Evolutionary conservation across 2,329 filamentous ascomycete species (phyloP), one percentile per base, ranked within the genome.

Genomic region (Fusarium nematophilum): DNA sequence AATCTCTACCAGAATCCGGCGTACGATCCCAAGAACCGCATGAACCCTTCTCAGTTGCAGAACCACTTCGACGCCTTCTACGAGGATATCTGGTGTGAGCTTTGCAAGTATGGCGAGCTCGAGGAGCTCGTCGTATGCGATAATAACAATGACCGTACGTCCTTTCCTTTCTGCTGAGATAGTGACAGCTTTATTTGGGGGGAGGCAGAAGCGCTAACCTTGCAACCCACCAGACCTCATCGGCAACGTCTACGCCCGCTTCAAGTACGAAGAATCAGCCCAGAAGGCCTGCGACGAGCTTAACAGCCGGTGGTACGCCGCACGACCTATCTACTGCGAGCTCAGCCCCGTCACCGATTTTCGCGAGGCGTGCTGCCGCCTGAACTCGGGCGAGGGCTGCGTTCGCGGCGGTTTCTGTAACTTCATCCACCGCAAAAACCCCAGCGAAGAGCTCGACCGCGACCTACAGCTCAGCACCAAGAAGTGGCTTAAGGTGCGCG

Each of bases 61-160:
- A 97, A 97, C 82, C 95, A 99, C 85, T 99, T 99, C 75, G 95
- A 99, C 79, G 95, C 95, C 72, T 99, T 99, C 78, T 99, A 99
- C 83, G 95, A 99, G 82, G 95, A 99, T 76, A 93, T 99, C 67
- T 99, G 95, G 94, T 98, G 94, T 81, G 95, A 99, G 86, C 92
- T 99, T 83, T 98, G 95, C 89, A 93, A 96, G 80, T 99, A 96
- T 76, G 95, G 95, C 67, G 92, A 98, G 79, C 84, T 98, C 29
- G 95, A 99, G 80, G 95, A 99, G 81, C 86, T 99, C 10, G 95
- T 99, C 10, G 94, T 99, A 3, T 99, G 95, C 79, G 95, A 99
- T 81, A 99, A 99, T 79, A 98, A 98, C 79, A 99, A 99, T 79
- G 95, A 99, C 75, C 94, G 89, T 91, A 76, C 69, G 88, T 86